These are phyloP conservation scores for Knoxdaviesia capensis DNA, from an alignment of 2,329 filamentous ascomycete species.

Conservation along the genomic window DNA sequence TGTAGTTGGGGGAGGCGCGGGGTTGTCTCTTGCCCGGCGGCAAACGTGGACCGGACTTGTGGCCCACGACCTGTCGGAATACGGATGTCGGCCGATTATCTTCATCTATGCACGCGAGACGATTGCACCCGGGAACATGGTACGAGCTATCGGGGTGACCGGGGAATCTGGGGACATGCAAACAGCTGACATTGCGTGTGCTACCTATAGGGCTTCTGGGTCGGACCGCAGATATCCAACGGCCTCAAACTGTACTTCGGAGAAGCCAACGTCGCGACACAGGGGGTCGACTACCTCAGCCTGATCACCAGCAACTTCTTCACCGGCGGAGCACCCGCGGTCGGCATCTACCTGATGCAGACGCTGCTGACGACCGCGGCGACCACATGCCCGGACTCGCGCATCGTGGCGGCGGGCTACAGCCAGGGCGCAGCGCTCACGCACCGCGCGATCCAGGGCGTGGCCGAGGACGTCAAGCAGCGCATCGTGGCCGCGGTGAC, in stretches of 20 bases:
- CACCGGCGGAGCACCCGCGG: constrained; percentile 11
- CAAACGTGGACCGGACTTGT: constrained; percentile 1
- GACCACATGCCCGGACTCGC: constrained; percentile 15
- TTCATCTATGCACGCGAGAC: constrained; percentile 3
- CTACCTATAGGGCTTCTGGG: constrained; percentile 3
- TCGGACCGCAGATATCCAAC: constrained; percentile 6
- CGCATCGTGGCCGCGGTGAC: constrained; percentile 10
- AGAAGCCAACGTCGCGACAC: constrained; percentile 6
- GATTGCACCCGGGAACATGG: constrained; percentile 2
- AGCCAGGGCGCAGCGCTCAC: constrained; percentile 14
- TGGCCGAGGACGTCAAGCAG: constrained; percentile 7
- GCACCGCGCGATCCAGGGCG: constrained; percentile 10
- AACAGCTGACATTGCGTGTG: too few relatives aligned
- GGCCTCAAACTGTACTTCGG: constrained; percentile 7
- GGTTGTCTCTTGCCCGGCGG: neutral
- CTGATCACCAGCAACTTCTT: constrained; percentile 13
- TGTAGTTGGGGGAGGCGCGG: too few relatives aligned
- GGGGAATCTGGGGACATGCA: too few relatives aligned
- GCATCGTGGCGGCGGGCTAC: constrained; percentile 18
- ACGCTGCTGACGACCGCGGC: constrained; percentile 14
- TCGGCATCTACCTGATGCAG: constrained; percentile 13
- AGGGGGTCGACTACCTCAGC: constrained; percentile 15
- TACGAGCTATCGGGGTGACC: neutral
- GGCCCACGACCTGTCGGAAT: neutral
- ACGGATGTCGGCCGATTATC: constrained; percentile 2